Evolutionary conservation across 2,329 filamentous ascomycete genomes (phyloP).

Genomic region (Verticillium tricorpus): DNA sequence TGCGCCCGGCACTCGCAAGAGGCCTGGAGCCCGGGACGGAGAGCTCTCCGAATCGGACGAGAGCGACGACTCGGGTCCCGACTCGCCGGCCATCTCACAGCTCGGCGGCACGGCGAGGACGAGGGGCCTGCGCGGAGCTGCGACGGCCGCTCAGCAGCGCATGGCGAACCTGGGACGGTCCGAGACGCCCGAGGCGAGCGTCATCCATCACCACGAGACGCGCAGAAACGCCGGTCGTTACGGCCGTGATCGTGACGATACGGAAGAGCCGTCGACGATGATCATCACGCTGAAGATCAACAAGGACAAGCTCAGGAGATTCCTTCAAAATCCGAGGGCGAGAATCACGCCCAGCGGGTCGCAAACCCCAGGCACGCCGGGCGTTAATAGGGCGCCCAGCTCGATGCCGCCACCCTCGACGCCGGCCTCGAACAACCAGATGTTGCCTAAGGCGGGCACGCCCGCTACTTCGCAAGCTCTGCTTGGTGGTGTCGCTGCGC

Average conservation of each 20-base stretch:
- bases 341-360: slow-evolving; percentile 19
- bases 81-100: slow-evolving; percentile 77
- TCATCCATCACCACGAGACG: slow-evolving; percentile 61
- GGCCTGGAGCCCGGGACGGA: slow-evolving; percentile 55
- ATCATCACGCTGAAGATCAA: slow-evolving; percentile 72
- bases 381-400: slow-evolving; percentile 25
- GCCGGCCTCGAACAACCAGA: slow-evolving; percentile 19
- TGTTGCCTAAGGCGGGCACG: slow-evolving; percentile 16
- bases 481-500: slow-evolving; percentile 63
- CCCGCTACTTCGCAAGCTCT: slow-evolving; percentile 34
- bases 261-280: slow-evolving; percentile 65
- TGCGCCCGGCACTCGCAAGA: slow-evolving; percentile 50
- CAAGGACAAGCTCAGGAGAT: slow-evolving; percentile 65
- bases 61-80: slow-evolving; percentile 80
- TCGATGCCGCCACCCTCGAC: slow-evolving; percentile 33
- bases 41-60: slow-evolving; percentile 85
- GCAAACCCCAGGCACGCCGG: slow-evolving; percentile 24
- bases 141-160: slow-evolving; percentile 78
- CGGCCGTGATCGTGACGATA: slow-evolving; percentile 68
- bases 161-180: slow-evolving; percentile 81
- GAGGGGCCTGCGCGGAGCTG: slow-evolving; percentile 83
- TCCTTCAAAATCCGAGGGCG: slow-evolving; percentile 46
- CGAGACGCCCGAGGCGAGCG: slow-evolving; percentile 76
- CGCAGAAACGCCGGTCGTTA: slow-evolving; percentile 56
- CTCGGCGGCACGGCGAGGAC: slow-evolving; percentile 78